These are phyloP conservation scores for Cryphonectria nitschkei DNA, from an alignment of 2,329 filamentous ascomycete genomes.

Conservation along the genomic window DNA sequence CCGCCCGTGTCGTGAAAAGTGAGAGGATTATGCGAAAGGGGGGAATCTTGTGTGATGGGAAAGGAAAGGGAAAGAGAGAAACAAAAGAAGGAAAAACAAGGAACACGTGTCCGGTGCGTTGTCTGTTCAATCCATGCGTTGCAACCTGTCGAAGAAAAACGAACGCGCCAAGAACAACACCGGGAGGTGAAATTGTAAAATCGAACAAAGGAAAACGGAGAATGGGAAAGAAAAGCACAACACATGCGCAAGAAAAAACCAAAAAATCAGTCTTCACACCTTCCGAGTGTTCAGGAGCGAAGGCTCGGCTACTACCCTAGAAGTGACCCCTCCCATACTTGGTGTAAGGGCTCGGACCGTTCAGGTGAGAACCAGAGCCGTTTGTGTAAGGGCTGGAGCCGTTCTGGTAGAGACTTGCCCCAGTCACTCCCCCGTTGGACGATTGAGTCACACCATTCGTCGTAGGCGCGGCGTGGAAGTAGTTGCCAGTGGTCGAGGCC, in stretches of 20 bases:
- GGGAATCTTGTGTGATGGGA: constrained; percentile 23
- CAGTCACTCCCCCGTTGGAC: not conserved
- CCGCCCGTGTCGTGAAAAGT: constrained; percentile 25
- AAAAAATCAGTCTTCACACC: not conserved
- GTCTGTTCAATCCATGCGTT: constrained; percentile 18
- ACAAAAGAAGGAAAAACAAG: too few relatives aligned
- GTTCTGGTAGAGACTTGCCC: not conserved
- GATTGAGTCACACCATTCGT: not conserved
- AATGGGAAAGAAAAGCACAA: not conserved
- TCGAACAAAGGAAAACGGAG: constrained; percentile 4
- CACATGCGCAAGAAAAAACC: not conserved
- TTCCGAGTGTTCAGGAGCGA: not conserved
- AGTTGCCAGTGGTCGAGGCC: constrained; percentile 16
- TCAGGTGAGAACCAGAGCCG: not conserved
- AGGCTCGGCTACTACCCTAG: not conserved
- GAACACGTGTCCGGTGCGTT: constrained; percentile 13
- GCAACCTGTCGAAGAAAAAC: constrained; percentile 13
- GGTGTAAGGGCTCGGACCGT: not conserved
- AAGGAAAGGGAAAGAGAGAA: not conserved
- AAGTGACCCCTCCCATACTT: constrained; percentile 15
- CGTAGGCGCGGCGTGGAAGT: not conserved
- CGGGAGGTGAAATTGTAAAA: not conserved
- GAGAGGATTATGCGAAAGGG: constrained; percentile 17
- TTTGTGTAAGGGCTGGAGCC: not conserved
- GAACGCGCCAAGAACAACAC: constrained; percentile 12